These are phyloP conservation scores for Inonotus obliquus DNA, from an alignment of 1,284 basidiomycete species.

Conservation along the genomic window DNA sequence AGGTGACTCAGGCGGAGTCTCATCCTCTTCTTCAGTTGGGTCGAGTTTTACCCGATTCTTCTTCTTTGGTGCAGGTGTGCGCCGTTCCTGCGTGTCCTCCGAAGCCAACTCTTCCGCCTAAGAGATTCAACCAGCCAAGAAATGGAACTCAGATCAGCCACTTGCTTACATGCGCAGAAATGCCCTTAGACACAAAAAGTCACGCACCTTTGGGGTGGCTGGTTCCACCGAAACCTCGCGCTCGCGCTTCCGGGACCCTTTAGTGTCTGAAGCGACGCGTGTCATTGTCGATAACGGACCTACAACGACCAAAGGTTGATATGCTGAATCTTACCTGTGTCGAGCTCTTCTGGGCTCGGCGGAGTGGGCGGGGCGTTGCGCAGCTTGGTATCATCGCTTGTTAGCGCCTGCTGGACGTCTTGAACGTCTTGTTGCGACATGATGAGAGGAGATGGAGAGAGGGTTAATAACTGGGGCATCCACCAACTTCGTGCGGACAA, in stretches of 20 bases:
- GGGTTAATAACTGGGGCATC: conserved; percentile 9
- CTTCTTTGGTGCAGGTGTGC: conserved; percentile 51
- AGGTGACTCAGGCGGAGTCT: conserved; percentile 40
- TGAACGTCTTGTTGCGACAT: conserved; percentile 5
- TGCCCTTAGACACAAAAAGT: too few relatives aligned
- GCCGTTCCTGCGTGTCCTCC: conserved; percentile 43
- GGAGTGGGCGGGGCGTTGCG: conserved; percentile 13
- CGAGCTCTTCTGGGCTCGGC: conserved; percentile 16
- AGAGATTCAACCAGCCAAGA: background rate
- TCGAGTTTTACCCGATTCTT: conserved; percentile 65
- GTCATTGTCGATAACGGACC: conserved; percentile 10
- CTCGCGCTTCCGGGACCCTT: conserved; percentile 53
- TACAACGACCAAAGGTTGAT: conserved; percentile 23
- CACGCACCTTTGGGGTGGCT: conserved; percentile 42
- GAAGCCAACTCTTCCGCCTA: conserved; percentile 39
- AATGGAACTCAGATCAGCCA: background rate
- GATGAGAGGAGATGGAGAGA: conserved; percentile 8
- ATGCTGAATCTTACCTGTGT: conserved; percentile 14
- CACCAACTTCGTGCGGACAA: conserved; percentile 3
- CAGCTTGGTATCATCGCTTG: conserved; percentile 1
- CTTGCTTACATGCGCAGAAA: background rate
- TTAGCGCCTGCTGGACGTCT: background rate
- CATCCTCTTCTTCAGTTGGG: conserved; percentile 60
- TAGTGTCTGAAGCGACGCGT: conserved; percentile 28
- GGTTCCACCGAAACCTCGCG: conserved; percentile 72